phyloP scores from a whole-genome alignment of 768 basidiomycete genomes.

The Phlebiopsis flavidoalba region DNA sequence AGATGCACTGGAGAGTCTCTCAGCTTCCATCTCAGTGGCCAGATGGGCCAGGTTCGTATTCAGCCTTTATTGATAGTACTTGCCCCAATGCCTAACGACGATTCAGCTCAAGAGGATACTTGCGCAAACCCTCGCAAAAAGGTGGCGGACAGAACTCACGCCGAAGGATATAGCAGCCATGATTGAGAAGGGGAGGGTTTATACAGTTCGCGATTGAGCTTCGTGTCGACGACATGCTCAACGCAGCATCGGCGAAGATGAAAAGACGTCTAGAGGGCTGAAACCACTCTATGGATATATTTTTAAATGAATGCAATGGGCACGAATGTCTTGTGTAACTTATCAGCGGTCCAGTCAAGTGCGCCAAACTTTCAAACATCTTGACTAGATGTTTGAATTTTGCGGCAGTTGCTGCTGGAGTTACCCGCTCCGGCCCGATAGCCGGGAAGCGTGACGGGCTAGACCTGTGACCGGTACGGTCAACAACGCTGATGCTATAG shows the following conservation, averaged over 20 bases:
- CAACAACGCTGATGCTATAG: not conserved
- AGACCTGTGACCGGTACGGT: not conserved
- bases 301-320: too few relatives aligned
- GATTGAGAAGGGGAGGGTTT: conserved; percentile 38
- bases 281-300: too few relatives aligned
- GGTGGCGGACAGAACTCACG: conserved; percentile 21
- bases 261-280: not conserved
- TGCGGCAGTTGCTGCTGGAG: too few relatives aligned
- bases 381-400: too few relatives aligned
- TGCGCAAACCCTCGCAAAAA: conserved; percentile 25
- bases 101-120: conserved; percentile 21
- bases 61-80: not conserved
- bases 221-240: not conserved
- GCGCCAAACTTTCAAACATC: too few relatives aligned
- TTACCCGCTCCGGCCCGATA: not conserved
- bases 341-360: too few relatives aligned
- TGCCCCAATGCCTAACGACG: not conserved
- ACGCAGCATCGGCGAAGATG: not conserved
- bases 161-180: conserved; percentile 30
- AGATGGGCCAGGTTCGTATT: too few relatives aligned
- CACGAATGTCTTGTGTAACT: too few relatives aligned
- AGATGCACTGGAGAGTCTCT: not conserved
- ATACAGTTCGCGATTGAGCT: conserved; percentile 31
- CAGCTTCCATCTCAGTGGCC: not conserved
- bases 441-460: not conserved